Base-by-base conservation (phyloP, 192 early-diverging fungal species). In the Pilobolus umbonatus region DNA sequence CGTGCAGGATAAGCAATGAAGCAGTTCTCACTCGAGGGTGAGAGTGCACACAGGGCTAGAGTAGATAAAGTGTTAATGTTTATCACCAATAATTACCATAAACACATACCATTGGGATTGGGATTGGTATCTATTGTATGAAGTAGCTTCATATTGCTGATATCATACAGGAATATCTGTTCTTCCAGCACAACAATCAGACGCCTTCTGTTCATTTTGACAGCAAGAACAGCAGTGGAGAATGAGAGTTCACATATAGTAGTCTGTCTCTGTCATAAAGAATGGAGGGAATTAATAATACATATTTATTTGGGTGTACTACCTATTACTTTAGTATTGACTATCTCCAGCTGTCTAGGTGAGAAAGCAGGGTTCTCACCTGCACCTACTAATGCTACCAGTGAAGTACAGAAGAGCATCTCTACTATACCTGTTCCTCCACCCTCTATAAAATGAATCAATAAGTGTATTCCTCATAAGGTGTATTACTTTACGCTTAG, bases 311-410 rank as follows among this genome's bases (percentile, higher is more conserved):
- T 24, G 25, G 21, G 34, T 38, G 3, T 51, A 21, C 24, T 64
- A 94, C 91, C n/a, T n/a, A n/a, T n/a, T n/a, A n/a, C n/a, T 82
- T 99, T 99, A 38, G 96, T 99, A 71, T 99, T 99, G 34, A 88
- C 88, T 44, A 98, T 93, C 64, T 95, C 93, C 49, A 98, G 76
- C 51, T 90, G 79, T 55, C 94, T 80, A 42, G 94, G 91, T 32
- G 90, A 92, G 48, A 91, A 85, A 31, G 83, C 60, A 21, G 92
- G 89, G 58, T 94, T 90, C 62, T 94, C 92, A 7, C 94, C 93
- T 17, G 92, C 86, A 4, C 94, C 96, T 8, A 98, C 95, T 25
- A 99, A 78, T 2, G 96, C 96, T 0, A 99, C 92, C 5, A 99
- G 77, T n/a, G 88, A 91, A 5, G 96, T 99, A 55, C 87, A 93